A percentile compares a stretch with the other conserved stretches of the same genome.
Evolutionary conservation across 306 rosid genomes (phyloP).

Genomic region (Trichosanthes truncata): DNA sequence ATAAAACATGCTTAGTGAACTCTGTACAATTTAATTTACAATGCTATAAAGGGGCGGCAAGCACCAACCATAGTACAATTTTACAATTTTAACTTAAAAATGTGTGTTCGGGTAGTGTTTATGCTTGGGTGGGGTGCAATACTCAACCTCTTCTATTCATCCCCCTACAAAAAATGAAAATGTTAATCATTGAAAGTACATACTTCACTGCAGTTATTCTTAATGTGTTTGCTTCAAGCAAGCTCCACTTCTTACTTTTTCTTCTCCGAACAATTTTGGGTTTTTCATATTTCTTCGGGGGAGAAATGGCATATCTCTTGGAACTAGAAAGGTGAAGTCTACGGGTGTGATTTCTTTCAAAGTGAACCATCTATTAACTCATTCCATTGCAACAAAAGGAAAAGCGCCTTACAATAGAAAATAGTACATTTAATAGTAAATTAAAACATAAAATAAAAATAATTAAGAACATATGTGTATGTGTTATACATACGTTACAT

Average conservation of each 20-base stretch:
- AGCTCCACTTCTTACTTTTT: conserved; percentile 46
- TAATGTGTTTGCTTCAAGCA: conserved; percentile 64
- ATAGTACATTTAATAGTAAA: not conserved
- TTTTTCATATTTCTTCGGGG: conserved; percentile 26
- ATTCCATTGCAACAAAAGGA: conserved; percentile 41
- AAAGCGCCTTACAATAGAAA: not conserved
- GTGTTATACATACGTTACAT: no score
- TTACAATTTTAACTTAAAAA: not conserved
- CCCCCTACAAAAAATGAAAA: not conserved
- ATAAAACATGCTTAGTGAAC: no score
- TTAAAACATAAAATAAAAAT: no score
- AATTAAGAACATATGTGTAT: no score
- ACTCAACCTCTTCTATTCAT: not conserved
- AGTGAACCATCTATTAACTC: conserved; percentile 44
- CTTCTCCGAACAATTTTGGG: conserved; percentile 24
- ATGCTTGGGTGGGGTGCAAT: not conserved
- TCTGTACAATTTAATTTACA: no score
- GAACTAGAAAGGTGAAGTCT: conserved; percentile 35
- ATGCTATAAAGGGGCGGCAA: not conserved
- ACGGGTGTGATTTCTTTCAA: not conserved
- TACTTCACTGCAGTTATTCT: conserved; percentile 55
- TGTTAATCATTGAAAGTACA: not conserved
- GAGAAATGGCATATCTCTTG: conserved; percentile 27
- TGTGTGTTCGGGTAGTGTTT: no score
- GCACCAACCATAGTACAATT: not conserved